Evolutionary conservation across 1,284 basidiomycete genomes (phyloP), one percentile per base, ranked within the genome.

Genomic region (Phylloporus gajari): DNA sequence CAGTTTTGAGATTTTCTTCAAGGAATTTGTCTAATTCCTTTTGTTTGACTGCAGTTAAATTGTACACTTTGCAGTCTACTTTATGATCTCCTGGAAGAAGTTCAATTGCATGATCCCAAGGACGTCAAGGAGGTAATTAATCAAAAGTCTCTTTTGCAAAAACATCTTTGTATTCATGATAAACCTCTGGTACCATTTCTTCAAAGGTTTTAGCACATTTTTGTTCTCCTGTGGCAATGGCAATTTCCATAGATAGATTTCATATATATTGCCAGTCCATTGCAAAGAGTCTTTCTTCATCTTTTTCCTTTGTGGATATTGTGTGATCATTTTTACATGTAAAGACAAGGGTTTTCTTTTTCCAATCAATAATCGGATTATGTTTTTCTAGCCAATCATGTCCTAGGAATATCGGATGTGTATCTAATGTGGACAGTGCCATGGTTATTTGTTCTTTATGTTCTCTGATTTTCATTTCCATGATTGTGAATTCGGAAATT

Each of bases 281-380:
- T 17, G 42, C 42, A 15, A 44, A 44, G 5, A 44, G 19, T 44
- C 42, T 0, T 44, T 44, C 13, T 2, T 44, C 42, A 6, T 44
- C 42, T 44, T 44, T 19, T 44, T 44, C 35, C 35, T 35, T 35
- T 35, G 35, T 35, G 8, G 35, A 35, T 35, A 8, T 35, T 35
- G 13, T 15, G 19, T 44, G 42, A 15, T 44, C 42, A 5, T n/a
- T 13, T 0, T 67, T 32, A n/a, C 21, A 53, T 1, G 53, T 56
- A 11, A 56, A 30, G 30, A 15, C 3, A 27, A 30, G n/a, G n/a
- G n/a, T n/a, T 44, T 40, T 30, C 23, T 42, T 42, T 35, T 59
- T 19, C 76, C 79, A 79, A 42, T 80, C 69, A 8, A 80, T 76
- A 0, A 51, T 59, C 15, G 76, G 78, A 51, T 80, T 79, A 58